Base-by-base conservation (phyloP, 129 eudicot species). In the Heracleum sosnowskyi region DNA sequence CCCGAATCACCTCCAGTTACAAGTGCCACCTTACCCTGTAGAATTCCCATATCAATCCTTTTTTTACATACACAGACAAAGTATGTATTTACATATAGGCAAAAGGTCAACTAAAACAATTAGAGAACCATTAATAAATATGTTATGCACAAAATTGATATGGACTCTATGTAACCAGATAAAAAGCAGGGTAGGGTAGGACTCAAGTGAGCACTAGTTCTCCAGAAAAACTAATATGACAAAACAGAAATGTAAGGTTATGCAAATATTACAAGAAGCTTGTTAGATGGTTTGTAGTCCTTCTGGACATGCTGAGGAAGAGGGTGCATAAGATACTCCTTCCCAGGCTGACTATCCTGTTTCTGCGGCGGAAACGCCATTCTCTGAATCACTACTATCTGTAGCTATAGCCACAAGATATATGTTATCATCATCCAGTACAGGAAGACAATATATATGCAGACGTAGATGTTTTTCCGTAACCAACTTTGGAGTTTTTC, bases 1-100 rank as follows among this genome's bases (percentile, higher is more conserved):
- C 98, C 97, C 3, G 97, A 91, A 76, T 93, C 98, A 1, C 98
- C 98, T 0, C 98, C 98, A 7, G 92, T 91, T 68, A 93, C 95
- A 40, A 93, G 53, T 3, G 97, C 97, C 80, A 93, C 91, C 78
- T 93, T 91, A 13, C 95, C 98, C 98, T 93, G 66, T 79, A 85
- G 60, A 62, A 26, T 8, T 28, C 62, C 62, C 62, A 7, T 5
- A 53, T 6, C 28, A 63, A 10, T 63, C 2, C n/a, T n/a, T 62
- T 26, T n/a, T 62, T 13, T 34, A 24, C 2, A 24, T 26, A 24
- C 64, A 55, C 28, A 26, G 2, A 24, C 28, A 24, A 22, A 57
- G 42, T 0, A n/a, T 8, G 7, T 40, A 40, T 40, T 7, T 40
- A 40, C 42, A 39, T 40, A 5, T 40, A 40, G 8, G 11, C 42